Evolutionary conservation across 768 basidiomycete species (phyloP).

Genomic region (Leccinum ochraceum): DNA sequence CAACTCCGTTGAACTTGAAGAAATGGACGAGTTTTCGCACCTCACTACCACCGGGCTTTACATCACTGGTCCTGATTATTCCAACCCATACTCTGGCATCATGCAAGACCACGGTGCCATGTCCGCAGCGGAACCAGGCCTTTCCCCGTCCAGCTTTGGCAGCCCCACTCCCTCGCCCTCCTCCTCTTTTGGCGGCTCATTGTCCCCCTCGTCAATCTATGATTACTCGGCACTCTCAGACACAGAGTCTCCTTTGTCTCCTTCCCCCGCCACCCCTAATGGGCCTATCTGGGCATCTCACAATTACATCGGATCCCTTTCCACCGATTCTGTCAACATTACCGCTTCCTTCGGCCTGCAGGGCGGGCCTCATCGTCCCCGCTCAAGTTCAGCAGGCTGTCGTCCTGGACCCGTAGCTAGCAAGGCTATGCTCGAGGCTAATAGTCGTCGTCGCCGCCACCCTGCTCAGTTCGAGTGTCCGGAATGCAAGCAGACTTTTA

Average conservation of each 20-base stretch:
- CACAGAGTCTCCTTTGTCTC: constrained; percentile 18
- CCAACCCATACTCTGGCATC: constrained; percentile 17
- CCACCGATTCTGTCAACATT: constrained; percentile 6
- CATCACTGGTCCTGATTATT: constrained; percentile 9
- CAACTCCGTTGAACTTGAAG: constrained; percentile 15
- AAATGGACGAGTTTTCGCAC: constrained; percentile 21
- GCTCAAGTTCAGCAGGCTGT: constrained; percentile 15
- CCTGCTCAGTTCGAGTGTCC: constrained; percentile 21
- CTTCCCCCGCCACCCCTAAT: constrained; percentile 22
- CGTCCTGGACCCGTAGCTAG: constrained; percentile 29
- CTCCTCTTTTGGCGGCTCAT: constrained; percentile 23
- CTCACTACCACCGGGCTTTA: constrained; percentile 3
- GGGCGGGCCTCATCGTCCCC: constrained; percentile 16
- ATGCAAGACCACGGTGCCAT: constrained; percentile 9
- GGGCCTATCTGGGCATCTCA: constrained; percentile 4
- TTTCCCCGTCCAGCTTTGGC: constrained; percentile 13
- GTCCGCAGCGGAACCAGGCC: constrained; percentile 1
- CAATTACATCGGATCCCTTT: not conserved
- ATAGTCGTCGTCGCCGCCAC: constrained; percentile 33
- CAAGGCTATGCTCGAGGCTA: constrained; percentile 35
- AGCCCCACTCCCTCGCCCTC: constrained; percentile 28
- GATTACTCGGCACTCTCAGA: constrained; percentile 21
- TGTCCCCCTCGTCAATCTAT: constrained; percentile 23
- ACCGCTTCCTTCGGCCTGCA: not conserved
- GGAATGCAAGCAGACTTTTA: constrained; percentile 28